Evolutionary conservation across 2,329 filamentous ascomycete genomes (phyloP), one percentile per base, ranked within the genome.

Genomic region (Alternaria longipes): DNA sequence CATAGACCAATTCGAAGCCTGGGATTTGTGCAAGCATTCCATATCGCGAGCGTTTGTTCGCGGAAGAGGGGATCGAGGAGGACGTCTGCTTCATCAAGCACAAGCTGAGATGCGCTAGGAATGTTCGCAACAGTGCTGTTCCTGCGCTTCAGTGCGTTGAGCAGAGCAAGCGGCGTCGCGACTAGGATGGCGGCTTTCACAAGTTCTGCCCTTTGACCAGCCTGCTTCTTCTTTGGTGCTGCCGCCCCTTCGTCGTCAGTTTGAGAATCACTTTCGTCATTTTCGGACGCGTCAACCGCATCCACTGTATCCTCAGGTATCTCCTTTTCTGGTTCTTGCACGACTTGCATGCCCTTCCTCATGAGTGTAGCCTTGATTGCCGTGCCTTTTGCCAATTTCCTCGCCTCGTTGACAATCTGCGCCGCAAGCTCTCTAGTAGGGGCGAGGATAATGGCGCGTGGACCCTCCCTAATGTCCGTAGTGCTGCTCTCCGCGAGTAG

Each of bases 11-110:
- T 84, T 24, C 89, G 87, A 8, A 98, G 83, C n/a, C 84, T 80
- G 3, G 87, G 83, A 67, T 90, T 89, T 3, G 84, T 88, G 77
- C 94, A 94, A 3, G 91, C 87, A 42, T 87, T 86, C 93, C 94
- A 97, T 64, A 98, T 89, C 4, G 86, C 86, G 38, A 96, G 83
- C 0, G 93, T 97, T 78, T 97, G 93, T 22, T 95, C 91, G 59
- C 91, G 87, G 82, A 99, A 99, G 5, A 97, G 84, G 16, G 91
- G 90, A 71, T 98, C 94, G 11, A 99, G 86, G 6, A 99, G 89
- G 14, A 98, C 93, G 78, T 99, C 95, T 1, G 93, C 95, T 83
- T 99, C 95, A 74, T 99, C 95, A 3, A 99, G 84, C 36, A 98
- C 86, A 18, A 99, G 82, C 52, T 89, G 89, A 45, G 85, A 85